These are phyloP conservation scores for Gossypium longicalyx DNA, from an alignment of 345 rosid species.

Conservation along the genomic window DNA sequence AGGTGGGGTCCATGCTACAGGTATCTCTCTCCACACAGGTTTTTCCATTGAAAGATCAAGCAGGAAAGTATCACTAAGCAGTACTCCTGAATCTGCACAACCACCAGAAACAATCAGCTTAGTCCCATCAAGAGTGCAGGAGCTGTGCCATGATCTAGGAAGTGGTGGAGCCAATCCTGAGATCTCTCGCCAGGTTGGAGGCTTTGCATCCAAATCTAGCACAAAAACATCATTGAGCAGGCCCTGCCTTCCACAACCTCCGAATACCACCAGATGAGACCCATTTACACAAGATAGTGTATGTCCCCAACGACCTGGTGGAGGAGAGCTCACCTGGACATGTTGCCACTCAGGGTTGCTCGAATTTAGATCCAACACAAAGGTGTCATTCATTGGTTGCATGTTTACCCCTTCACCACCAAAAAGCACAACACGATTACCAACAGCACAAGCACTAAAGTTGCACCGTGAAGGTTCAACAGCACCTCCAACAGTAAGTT, in stretches of 20 bases:
- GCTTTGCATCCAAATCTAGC: constrained; percentile 76
- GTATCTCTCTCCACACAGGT: constrained; percentile 87
- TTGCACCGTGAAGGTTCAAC: constrained; percentile 26
- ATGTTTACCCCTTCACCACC: constrained; percentile 5
- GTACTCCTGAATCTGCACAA: constrained; percentile 86
- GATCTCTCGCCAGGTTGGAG: constrained; percentile 85
- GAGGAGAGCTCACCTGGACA: constrained; percentile 83
- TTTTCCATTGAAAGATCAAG: constrained; percentile 86
- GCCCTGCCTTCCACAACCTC: constrained; percentile 90
- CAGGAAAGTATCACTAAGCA: constrained; percentile 79
- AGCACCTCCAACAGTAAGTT: constrained; percentile 68
- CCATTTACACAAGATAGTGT: constrained; percentile 78
- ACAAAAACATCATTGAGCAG: constrained; percentile 77
- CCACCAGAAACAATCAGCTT: constrained; percentile 85
- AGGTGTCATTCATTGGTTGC: constrained; percentile 37
- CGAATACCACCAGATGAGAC: constrained; percentile 76
- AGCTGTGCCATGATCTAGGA: constrained; percentile 92
- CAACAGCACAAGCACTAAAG: constrained; percentile 58
- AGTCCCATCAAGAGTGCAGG: constrained; percentile 90
- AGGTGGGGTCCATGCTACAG: constrained; percentile 83
- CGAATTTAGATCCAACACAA: constrained; percentile 73
- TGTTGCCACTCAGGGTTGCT: constrained; percentile 77
- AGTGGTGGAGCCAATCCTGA: constrained; percentile 84
- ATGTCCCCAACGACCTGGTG: constrained; percentile 91
- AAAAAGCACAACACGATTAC: constrained; percentile 47